Evolutionary conservation across 768 basidiomycete genomes (phyloP).

Genomic region (Suillus weaverae): DNA sequence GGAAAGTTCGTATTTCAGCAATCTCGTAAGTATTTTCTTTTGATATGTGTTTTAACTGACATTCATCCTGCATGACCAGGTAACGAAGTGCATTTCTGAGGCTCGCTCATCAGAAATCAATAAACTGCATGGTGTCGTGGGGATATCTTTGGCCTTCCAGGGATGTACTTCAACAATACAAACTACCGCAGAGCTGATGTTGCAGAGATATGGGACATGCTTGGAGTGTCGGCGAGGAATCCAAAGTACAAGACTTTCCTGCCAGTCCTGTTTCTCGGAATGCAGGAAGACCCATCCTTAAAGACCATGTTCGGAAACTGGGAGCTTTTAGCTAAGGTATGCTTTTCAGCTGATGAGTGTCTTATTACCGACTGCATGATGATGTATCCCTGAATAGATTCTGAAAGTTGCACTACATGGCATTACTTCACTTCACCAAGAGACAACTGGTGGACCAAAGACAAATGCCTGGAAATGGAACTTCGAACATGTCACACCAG

Average conservation of each 20-base stretch:
- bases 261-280: background rate
- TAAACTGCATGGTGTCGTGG: background rate
- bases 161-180: conserved; percentile 1
- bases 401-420: background rate
- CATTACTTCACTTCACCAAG: background rate
- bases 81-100: background rate
- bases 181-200: background rate
- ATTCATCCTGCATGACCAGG: background rate
- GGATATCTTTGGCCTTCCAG: conserved; percentile 6
- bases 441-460: background rate
- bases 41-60: background rate
- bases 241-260: background rate
- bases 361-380: background rate
- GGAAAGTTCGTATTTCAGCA: background rate
- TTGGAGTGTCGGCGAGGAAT: background rate
- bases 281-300: background rate
- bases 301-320: conserved; percentile 6
- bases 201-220: background rate
- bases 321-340: conserved; percentile 6
- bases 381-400: background rate
- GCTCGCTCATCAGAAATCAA: background rate
- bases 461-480: conserved; percentile 1
- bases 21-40: background rate
- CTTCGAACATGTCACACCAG: conserved; percentile 1
- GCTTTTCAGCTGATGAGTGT: background rate